Percentiles rank a stretch among this genome's conserved stretches.
These are phyloP conservation scores for Cryptococcus neoformans DNA, from an alignment of 1,284 basidiomycete species.

Conservation along the genomic window DNA sequence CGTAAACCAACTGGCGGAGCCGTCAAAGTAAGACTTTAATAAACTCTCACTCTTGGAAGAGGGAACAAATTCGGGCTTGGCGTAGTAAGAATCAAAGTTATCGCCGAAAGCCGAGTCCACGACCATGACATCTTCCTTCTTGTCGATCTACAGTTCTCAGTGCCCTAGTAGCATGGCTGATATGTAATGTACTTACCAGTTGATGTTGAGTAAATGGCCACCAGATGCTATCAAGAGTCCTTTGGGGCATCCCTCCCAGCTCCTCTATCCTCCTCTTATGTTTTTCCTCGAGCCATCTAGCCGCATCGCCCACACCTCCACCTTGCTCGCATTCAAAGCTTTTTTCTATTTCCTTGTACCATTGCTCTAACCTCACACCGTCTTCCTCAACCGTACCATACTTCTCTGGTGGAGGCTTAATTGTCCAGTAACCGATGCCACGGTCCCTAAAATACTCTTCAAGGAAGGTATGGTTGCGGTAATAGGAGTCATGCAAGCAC, in stretches of 20 bases:
- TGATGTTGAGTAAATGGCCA: constrained; percentile 98
- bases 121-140: constrained; percentile 72
- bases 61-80: constrained; percentile 18
- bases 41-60: constrained; percentile 45
- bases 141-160: constrained; percentile 53
- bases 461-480: constrained; percentile 82
- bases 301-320: constrained; percentile 54
- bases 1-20: constrained; percentile 98
- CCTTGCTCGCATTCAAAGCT: constrained; percentile 23
- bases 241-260: constrained; percentile 70
- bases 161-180: background rate
- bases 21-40: constrained; percentile 74
- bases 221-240: constrained; percentile 80
- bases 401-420: constrained; percentile 42
- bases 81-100: constrained; percentile 69
- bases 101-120: constrained; percentile 90
- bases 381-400: constrained; percentile 61
- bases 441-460: constrained; percentile 70
- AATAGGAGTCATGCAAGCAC: constrained; percentile 82
- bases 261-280: constrained; percentile 66
- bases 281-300: constrained; percentile 61
- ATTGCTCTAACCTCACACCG: constrained; percentile 59
- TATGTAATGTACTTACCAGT: constrained; percentile 24
- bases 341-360: constrained; percentile 57
- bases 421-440: constrained; percentile 39